These are phyloP conservation scores for Candida schatavii DNA, from an alignment of 805 yeast species.

Conservation along the genomic window DNA sequence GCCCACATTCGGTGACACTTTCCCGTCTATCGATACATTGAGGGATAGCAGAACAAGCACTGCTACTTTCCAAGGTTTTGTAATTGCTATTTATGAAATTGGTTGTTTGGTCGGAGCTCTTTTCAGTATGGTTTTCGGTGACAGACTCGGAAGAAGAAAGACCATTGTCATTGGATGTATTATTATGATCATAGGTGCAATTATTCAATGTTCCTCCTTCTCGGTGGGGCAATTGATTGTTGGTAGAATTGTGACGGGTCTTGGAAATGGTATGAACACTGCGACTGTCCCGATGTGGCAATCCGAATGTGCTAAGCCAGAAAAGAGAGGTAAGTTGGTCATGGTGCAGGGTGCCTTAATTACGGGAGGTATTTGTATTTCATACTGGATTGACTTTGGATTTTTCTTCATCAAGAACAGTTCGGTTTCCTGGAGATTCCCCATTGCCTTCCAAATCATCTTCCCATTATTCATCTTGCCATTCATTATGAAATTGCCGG, in stretches of 20 bases:
- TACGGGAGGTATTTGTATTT: conserved; percentile 65
- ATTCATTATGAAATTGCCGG: conserved; percentile 39
- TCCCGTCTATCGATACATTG: conserved; percentile 25
- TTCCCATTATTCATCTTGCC: conserved; percentile 46
- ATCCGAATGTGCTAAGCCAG: conserved; percentile 68
- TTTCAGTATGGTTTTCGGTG: conserved; percentile 61
- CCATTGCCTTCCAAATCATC: conserved; percentile 68
- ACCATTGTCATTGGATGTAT: conserved; percentile 55
- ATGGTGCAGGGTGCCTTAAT: conserved; percentile 70
- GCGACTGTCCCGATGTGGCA: conserved; percentile 85
- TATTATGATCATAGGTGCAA: conserved; percentile 60
- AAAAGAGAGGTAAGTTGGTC: conserved; percentile 65
- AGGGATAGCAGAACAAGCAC: conserved; percentile 14
- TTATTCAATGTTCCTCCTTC: conserved; percentile 53
- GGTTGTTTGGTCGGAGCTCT: conserved; percentile 78
- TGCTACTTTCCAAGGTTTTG: conserved; percentile 60
- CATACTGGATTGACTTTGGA: conserved; percentile 80
- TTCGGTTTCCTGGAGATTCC: conserved; percentile 66
- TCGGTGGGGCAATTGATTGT: conserved; percentile 65
- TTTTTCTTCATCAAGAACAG: conserved; percentile 50
- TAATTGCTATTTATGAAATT: conserved; percentile 59
- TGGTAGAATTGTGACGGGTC: conserved; percentile 70
- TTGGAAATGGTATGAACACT: conserved; percentile 44
- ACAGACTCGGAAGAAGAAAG: conserved; percentile 62
- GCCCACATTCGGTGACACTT: conserved; percentile 40